These are phyloP conservation scores for Straminergon stramineum DNA, from an alignment of 225 moss, liverwort and hornwort genomes.

Conservation along the genomic window DNA sequence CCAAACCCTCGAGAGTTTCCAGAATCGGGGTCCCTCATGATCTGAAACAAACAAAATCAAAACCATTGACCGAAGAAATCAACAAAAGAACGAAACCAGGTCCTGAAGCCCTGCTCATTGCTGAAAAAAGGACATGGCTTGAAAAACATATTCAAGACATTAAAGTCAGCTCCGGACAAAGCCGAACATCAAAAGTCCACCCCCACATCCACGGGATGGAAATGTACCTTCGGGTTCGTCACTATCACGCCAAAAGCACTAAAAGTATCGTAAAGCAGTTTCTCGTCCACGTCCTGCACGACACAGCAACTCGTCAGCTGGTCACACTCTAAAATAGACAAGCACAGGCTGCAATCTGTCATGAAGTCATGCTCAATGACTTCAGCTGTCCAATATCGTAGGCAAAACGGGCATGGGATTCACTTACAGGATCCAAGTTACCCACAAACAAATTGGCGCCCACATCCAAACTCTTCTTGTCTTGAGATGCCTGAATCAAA, in stretches of 20 bases:
- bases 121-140: neutral
- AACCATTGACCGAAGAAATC: neutral
- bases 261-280: conserved; percentile 87
- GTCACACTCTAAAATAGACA: neutral
- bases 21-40: conserved; percentile 97
- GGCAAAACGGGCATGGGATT: neutral
- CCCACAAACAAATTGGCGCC: conserved; percentile 98
- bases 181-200: too few species aligned
- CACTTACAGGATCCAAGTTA: conserved; percentile 81
- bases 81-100: neutral
- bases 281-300: conserved; percentile 96
- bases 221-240: conserved; percentile 82
- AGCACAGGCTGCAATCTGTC: neutral
- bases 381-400: neutral
- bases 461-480: conserved; percentile 97
- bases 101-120: neutral
- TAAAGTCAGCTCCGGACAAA: neutral
- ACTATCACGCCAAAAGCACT: conserved; percentile 99
- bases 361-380: neutral
- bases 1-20: conserved; percentile 99
- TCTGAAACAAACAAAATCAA: conserved; percentile 24
- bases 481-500: conserved; percentile 83
- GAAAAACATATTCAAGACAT: neutral
- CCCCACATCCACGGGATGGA: neutral
- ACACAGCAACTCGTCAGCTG: neutral